A percentile compares a stretch with the other conserved stretches of the same genome.
These are phyloP conservation scores for Phyllostachys edulis DNA, from an alignment of 176 grass and related monocot species.

Conservation along the genomic window DNA sequence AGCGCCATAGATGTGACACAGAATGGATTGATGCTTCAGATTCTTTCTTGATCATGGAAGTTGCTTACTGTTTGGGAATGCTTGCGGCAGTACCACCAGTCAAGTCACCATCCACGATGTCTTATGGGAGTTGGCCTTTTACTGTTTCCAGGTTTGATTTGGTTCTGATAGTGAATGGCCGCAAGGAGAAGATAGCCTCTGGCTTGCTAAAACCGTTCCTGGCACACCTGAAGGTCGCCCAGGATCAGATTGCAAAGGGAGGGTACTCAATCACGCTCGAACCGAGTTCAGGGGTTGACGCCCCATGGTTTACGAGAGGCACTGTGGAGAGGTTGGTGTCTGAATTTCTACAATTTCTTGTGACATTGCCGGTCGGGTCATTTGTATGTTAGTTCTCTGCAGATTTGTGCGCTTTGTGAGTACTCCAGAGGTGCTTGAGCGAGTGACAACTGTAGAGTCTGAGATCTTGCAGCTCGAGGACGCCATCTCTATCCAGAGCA, in stretches of 20 bases:
- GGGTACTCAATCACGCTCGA: constrained; percentile 91
- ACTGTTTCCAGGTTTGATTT: constrained; percentile 81
- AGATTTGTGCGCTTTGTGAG: constrained; percentile 98
- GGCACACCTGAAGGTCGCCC: constrained; percentile 71
- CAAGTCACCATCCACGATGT: not conserved
- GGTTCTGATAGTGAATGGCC: constrained; percentile 73
- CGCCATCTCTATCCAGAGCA: constrained; percentile 78
- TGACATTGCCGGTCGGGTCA: not conserved
- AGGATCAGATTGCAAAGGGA: constrained; percentile 91
- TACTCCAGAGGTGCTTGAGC: constrained; percentile 93
- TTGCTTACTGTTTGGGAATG: constrained; percentile 8
- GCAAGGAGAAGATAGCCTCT: constrained; percentile 90
- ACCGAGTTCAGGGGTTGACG: constrained; percentile 44
- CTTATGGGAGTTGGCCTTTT: constrained; percentile 19
- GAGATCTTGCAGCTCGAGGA: constrained; percentile 96
- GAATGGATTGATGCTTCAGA: not conserved
- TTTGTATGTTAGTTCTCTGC: constrained; percentile 20
- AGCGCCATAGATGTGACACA: not conserved
- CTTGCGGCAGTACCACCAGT: constrained; percentile 14
- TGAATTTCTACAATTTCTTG: constrained; percentile 6
- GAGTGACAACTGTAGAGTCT: constrained; percentile 85
- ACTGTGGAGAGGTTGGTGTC: constrained; percentile 69
- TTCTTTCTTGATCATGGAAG: not conserved
- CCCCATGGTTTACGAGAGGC: constrained; percentile 83
- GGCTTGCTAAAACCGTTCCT: constrained; percentile 90